Evolutionary conservation across 768 basidiomycete species (phyloP), one percentile per base, ranked within the genome.

Genomic region (Clathrus columnatus): DNA sequence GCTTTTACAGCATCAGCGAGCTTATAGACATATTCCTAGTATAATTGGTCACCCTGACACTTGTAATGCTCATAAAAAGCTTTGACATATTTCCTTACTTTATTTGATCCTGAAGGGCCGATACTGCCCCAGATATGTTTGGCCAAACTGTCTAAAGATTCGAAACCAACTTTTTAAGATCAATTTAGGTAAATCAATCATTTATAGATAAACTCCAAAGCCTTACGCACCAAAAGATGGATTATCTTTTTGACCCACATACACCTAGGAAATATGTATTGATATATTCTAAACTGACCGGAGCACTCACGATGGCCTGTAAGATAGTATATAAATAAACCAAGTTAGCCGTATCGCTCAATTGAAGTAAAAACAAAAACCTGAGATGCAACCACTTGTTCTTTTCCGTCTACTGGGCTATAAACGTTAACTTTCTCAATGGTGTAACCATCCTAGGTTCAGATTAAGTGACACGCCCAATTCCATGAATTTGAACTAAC

Each of bases 51-150:
- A 20, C 5, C 23, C 23, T 14, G 30, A 5, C 8, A 14, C 6
- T 23, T n/a, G 16, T 20, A 52, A 43, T n/a, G n/a, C n/a, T n/a
- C n/a, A 17, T 14, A 11, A 43, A 17, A 29, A 47, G 18, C 7
- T 21, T 20, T 23, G 16, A 36, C 21, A 11, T 8, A 14, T 55
- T 48, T 36, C n/a, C 36, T 1, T 42, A 87, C 92, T 74, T 92
- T 94, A 73, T 98, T 98, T 2, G 73, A 79, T 0, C 94, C 94
- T 0, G 93, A 96, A 0, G 93, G 92, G 0, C 94, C 94, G 0
- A 81, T 76, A 0, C 87, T 83, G 23, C 69, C 67, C 78, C 83
- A 85, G 49, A 98, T 95, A 3, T 73, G 73, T 28, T 76, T 63
- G 0, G 91, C 83, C 4, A 94, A 79, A 2, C 61, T 54, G 36